Percentiles rank a stretch among this genome's conserved stretches.
These are phyloP conservation scores for Persicaria maculosa DNA, from an alignment of 148 eudicot species.

Conservation along the genomic window DNA sequence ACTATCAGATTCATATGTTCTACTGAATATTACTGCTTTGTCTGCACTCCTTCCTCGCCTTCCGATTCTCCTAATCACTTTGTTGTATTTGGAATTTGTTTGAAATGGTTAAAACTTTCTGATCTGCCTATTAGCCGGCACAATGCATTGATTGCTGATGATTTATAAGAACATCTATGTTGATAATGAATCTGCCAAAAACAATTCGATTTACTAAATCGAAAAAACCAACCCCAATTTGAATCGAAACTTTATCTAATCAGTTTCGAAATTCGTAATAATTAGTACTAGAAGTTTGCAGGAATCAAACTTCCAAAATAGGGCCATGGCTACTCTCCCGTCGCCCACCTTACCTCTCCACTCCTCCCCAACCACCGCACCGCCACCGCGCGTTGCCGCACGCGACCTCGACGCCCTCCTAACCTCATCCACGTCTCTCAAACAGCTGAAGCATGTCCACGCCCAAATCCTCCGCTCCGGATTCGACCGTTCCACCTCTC, in stretches of 20 bases:
- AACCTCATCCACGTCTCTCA: constrained; percentile 25
- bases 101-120: neutral
- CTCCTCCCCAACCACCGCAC: constrained; percentile 19
- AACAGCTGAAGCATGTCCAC: constrained; percentile 39
- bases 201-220: too few species aligned
- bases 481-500: constrained; percentile 22
- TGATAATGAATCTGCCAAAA: too few species aligned
- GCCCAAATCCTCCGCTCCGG: constrained; percentile 34
- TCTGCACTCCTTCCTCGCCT: neutral
- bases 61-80: neutral
- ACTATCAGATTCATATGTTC: neutral
- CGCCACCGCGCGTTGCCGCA: constrained; percentile 12
- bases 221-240: too few species aligned
- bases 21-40: constrained; percentile 1
- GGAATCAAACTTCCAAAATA: too few species aligned
- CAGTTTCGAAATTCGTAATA: too few species aligned
- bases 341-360: constrained; percentile 9
- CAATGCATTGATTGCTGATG: too few species aligned
- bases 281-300: too few species aligned
- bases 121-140: too few species aligned
- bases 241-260: too few species aligned
- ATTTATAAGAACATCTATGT: too few species aligned
- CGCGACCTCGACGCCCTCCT: constrained; percentile 14
- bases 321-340: neutral
- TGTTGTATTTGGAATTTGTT: neutral